Evolutionary conservation across 352 stramenopile genomes (phyloP).

Genomic region (Phytophthora pini): DNA sequence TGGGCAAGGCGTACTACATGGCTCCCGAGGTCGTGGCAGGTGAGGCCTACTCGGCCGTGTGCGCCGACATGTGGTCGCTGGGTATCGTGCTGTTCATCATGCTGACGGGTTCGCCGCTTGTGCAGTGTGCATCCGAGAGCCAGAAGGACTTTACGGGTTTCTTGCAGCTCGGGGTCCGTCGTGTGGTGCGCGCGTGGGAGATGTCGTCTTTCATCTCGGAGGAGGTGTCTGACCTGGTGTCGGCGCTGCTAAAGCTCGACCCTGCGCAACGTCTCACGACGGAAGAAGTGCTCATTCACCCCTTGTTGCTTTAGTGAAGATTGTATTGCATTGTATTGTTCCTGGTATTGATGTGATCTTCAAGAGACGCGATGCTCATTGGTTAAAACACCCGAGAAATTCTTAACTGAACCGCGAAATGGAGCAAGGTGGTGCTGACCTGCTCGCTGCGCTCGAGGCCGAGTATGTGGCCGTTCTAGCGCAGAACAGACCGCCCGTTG

Average conservation of each 20-base stretch:
- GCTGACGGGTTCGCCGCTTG: slow-evolving; percentile 57
- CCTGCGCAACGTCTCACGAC: slow-evolving; percentile 40
- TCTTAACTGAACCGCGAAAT: slow-evolving; percentile 4
- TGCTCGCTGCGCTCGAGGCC: slow-evolving; percentile 59
- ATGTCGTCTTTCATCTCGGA: slow-evolving; percentile 38
- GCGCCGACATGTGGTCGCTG: slow-evolving; percentile 72
- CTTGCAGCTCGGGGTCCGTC: slow-evolving; percentile 40
- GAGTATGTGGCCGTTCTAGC: slow-evolving; percentile 71
- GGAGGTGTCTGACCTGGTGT: slow-evolving; percentile 33
- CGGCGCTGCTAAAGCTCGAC: slow-evolving; percentile 42
- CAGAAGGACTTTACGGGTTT: slow-evolving; percentile 43
- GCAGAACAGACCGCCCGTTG: slow-evolving; percentile 27
- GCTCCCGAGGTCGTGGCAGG: slow-evolving; percentile 49
- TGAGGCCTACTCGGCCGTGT: slow-evolving; percentile 42
- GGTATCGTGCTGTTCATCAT: slow-evolving; percentile 74
- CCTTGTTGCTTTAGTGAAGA: background rate
- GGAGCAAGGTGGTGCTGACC: slow-evolving; percentile 33
- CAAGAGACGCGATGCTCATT: background rate
- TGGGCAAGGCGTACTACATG: slow-evolving; percentile 67
- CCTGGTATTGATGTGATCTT: slow-evolving; percentile 1
- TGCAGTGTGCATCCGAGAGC: slow-evolving; percentile 29
- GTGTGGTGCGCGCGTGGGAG: slow-evolving; percentile 58
- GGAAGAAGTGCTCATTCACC: slow-evolving; percentile 35
- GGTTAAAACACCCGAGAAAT: background rate
- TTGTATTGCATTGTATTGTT: too few relatives aligned